Conservation (phyloP, 2,329 filamentous ascomycete genomes). For the Penicillium glabrum region DNA sequence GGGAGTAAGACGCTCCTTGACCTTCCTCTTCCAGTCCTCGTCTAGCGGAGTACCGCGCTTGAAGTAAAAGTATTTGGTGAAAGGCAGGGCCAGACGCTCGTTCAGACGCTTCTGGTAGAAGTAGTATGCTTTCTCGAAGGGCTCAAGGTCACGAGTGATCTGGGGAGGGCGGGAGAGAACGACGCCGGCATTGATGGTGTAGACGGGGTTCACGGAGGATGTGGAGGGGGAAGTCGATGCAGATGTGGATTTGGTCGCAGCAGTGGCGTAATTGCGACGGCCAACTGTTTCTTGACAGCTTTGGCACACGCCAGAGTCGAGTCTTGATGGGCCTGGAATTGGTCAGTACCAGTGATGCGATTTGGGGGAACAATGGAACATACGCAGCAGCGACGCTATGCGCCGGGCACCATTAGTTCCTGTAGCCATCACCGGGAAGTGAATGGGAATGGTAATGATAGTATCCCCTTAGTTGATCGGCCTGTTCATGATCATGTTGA, state of each 20-base stretch:
- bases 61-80: conserved; percentile 91
- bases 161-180: conserved; percentile 86
- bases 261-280: conserved; percentile 42
- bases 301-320: conserved; percentile 43
- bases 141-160: conserved; percentile 76
- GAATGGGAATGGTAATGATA: conserved; percentile 10
- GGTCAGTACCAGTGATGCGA: conserved; percentile 13
- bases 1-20: conserved; percentile 71
- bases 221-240: conserved; percentile 23
- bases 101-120: conserved; percentile 98
- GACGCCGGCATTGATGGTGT: conserved; percentile 64
- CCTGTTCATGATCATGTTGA: conserved; percentile 12
- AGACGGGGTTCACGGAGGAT: conserved; percentile 35
- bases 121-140: conserved; percentile 91
- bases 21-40: conserved; percentile 87
- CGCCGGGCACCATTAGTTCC: conserved; percentile 44
- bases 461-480: conserved; percentile 6
- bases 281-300: conserved; percentile 44
- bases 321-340: conserved; percentile 34
- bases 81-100: conserved; percentile 84
- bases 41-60: conserved; percentile 83
- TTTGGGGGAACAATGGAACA: conserved; percentile 12
- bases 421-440: conserved; percentile 35
- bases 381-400: conserved; percentile 41
- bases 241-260: conserved; percentile 38